These are phyloP conservation scores for Ascocoryne sarcoides DNA, from an alignment of 2,329 filamentous ascomycete genomes.

Conservation along the genomic window DNA sequence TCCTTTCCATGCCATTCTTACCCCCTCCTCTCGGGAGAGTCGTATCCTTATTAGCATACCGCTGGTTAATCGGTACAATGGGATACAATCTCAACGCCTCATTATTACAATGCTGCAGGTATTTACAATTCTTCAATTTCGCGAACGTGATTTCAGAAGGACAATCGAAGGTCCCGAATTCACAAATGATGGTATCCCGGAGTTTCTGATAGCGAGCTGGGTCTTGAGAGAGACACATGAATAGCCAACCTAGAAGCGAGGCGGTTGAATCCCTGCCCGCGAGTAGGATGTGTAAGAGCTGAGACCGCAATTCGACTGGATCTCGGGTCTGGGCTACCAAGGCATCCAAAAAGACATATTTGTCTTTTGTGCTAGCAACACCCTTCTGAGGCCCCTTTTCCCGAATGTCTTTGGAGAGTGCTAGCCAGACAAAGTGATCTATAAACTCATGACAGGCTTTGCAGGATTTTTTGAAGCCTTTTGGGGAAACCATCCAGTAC, in stretches of 20 bases:
- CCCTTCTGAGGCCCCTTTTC: constrained; percentile 27
- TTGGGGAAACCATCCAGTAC: constrained; percentile 25
- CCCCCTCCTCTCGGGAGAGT: constrained; percentile 31
- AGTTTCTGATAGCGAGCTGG: constrained; percentile 35
- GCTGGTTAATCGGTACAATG: constrained; percentile 43
- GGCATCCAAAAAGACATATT: constrained; percentile 46
- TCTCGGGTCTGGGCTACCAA: constrained; percentile 40
- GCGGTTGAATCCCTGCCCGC: constrained; percentile 53
- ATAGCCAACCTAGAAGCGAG: constrained; percentile 40
- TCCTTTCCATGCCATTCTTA: constrained; percentile 25
- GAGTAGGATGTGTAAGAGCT: constrained; percentile 45
- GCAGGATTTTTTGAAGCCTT: constrained; percentile 23
- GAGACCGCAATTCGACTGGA: constrained; percentile 38
- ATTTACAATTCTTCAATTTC: constrained; percentile 23
- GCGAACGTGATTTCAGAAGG: constrained; percentile 23
- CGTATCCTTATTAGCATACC: constrained; percentile 38
- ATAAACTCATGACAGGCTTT: constrained; percentile 36
- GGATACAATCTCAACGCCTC: constrained; percentile 43
- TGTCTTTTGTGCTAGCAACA: constrained; percentile 12
- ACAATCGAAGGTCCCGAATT: constrained; percentile 28
- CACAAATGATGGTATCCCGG: constrained; percentile 32
- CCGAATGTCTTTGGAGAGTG: constrained; percentile 20
- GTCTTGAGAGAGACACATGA: constrained; percentile 36
- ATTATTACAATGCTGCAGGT: constrained; percentile 24
- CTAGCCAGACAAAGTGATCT: constrained; percentile 36